Percentiles rank a stretch among this genome's conserved stretches.
Evolutionary conservation across 768 basidiomycete genomes (phyloP).

Genomic region (Suillus weaverae): DNA sequence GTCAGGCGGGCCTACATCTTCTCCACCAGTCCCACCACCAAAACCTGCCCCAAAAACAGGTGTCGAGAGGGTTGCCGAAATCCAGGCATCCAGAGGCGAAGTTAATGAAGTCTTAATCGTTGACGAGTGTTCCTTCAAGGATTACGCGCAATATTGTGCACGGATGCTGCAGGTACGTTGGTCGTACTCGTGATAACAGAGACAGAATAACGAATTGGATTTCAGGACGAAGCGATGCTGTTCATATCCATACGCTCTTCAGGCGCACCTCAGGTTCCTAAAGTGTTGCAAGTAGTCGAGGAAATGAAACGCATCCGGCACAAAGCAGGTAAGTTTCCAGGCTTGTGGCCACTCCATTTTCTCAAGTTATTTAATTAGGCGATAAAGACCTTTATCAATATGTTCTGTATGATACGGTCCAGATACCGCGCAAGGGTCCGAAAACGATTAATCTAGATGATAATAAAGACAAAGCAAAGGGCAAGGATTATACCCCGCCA

Average conservation of each 20-base stretch:
- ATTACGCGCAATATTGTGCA: conserved; percentile 71
- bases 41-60: conserved; percentile 66
- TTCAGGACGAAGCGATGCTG: conserved; percentile 76
- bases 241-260: conserved; percentile 74
- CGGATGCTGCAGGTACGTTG: conserved; percentile 55
- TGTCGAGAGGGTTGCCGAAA: conserved; percentile 66
- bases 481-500: conserved; percentile 64
- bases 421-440: conserved; percentile 50
- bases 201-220: background rate
- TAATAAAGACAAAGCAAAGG: conserved; percentile 38
- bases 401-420: conserved; percentile 63
- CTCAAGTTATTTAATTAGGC: conserved; percentile 42
- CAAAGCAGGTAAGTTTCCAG: conserved; percentile 56
- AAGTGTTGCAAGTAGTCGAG: conserved; percentile 79
- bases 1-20: conserved; percentile 12
- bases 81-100: conserved; percentile 66
- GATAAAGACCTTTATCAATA: conserved; percentile 73
- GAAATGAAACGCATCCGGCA: conserved; percentile 75
- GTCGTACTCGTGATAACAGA: background rate
- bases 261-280: conserved; percentile 63
- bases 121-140: conserved; percentile 60
- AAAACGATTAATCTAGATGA: conserved; percentile 67
- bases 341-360: background rate
- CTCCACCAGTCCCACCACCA: conserved; percentile 49
- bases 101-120: conserved; percentile 74